Evolutionary conservation across 2,329 filamentous ascomycete species (phyloP), one percentile per base, ranked within the genome.

Genomic region (Penicillium brevicompactum): DNA sequence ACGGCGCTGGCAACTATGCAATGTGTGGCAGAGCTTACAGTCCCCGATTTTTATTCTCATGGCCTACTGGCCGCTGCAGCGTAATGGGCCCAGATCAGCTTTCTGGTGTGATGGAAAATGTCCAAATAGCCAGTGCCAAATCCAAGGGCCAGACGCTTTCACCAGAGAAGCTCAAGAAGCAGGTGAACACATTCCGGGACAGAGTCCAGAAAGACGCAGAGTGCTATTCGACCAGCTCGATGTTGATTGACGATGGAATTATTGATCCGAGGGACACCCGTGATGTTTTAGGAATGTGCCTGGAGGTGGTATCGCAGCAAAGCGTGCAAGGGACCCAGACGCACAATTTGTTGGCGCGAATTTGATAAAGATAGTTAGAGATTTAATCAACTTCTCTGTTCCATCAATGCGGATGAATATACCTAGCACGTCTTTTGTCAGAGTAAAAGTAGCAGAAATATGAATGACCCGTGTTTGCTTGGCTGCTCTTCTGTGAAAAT

Each of bases 1-100:
- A 79, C 48, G 77, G 77, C 0, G 77, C 77, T 2, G 77, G 77
- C 0, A 79, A 79, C 56, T 79, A 79, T 55, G 77, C 76, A 24
- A 79, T 79, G 77, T 79, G 76, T 52, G 77, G 77, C 1, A 53
- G 76, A 18, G 50, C 74, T 1, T 79, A 77, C 58, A 64, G 64
- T 18, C 77, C 77, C 0, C 71, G 76, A 0, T 79, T 79, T 49
- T 54, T 79, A 3, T 78, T 79, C 53, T 71, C 71, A 11, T 77
- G 75, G 75, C 74, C 74, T 0, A 73, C 61, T 1, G 72, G 74
- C 0, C 65, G 71, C 16, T 76, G 74, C 61, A 73, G 71, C 32
- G 75, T 77, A 2, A 77, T 77, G 75, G 75, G 75, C 0, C 67
- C 74, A 0, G 74, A 76, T 40, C 74, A 77, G 58, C 60, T 76